Percentiles rank a stretch among this genome's conserved stretches.
These are phyloP conservation scores for Remersonia thermophila DNA, from an alignment of 2,329 filamentous ascomycete species.

Conservation along the genomic window DNA sequence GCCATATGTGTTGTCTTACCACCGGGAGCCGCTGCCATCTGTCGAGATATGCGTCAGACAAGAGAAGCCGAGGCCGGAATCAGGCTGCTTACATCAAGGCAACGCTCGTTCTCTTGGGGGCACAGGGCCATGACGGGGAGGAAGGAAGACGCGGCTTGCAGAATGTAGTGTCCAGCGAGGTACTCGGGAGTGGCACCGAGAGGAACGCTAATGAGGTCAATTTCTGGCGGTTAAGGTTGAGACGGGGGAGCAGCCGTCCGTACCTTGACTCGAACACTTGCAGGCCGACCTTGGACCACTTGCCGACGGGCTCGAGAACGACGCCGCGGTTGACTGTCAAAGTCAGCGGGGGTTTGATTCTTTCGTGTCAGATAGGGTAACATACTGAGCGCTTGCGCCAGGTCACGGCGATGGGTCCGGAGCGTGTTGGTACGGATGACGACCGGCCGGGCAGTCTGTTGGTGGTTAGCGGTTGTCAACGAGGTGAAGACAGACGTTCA, in stretches of 20 bases:
- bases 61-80: not conserved
- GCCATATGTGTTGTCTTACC: conserved; percentile 94
- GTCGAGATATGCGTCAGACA: not conserved
- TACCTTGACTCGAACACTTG: conserved; percentile 82
- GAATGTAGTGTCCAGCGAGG: conserved; percentile 91
- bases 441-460: conserved; percentile 57
- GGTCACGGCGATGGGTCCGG: conserved; percentile 60
- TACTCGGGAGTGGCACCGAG: conserved; percentile 96
- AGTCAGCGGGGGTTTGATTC: not conserved
- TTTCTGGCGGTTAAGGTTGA: conserved; percentile 26
- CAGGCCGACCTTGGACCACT: conserved; percentile 96
- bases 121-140: conserved; percentile 94
- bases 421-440: conserved; percentile 97
- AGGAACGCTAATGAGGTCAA: conserved; percentile 33
- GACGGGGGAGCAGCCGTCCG: too few relatives aligned
- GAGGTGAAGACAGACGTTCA: not conserved
- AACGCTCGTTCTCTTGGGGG: conserved; percentile 81
- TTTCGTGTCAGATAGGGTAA: not conserved
- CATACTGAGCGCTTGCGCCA: conserved; percentile 69
- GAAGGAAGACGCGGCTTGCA: conserved; percentile 94
- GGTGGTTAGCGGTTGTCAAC: not conserved
- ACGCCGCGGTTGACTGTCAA: conserved; percentile 73
- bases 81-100: conserved; percentile 48
- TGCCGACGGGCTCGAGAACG: conserved; percentile 89
- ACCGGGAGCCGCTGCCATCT: conserved; percentile 90